Evolutionary conservation across 2,329 filamentous ascomycete genomes (phyloP).

Genomic region (Rutstroemia sp.): DNA sequence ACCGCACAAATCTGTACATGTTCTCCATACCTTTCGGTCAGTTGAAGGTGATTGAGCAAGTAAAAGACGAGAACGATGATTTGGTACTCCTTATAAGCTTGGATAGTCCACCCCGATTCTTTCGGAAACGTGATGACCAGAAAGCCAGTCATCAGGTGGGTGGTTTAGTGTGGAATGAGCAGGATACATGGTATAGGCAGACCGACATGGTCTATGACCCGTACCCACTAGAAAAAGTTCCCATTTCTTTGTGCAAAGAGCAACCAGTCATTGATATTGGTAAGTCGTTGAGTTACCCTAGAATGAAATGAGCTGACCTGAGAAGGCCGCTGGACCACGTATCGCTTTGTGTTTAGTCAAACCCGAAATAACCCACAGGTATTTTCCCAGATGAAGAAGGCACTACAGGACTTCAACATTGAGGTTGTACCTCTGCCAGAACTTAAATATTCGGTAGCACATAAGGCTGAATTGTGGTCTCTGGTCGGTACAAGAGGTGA

Average conservation of each 20-base stretch:
- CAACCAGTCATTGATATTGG: slow-evolving; percentile 51
- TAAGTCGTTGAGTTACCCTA: slow-evolving; percentile 6
- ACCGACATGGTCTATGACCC: slow-evolving; percentile 50
- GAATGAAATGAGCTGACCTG: background rate
- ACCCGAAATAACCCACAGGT: slow-evolving; percentile 18
- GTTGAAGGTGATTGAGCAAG: slow-evolving; percentile 38
- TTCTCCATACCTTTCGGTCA: slow-evolving; percentile 34
- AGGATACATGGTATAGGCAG: slow-evolving; percentile 54
- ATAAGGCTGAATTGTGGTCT: slow-evolving; percentile 35
- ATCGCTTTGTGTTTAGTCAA: slow-evolving; percentile 42
- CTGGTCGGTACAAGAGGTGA: slow-evolving; percentile 18
- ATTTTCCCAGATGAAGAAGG: slow-evolving; percentile 18
- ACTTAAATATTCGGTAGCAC: slow-evolving; percentile 36
- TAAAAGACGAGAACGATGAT: slow-evolving; percentile 27
- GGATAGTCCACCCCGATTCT: slow-evolving; percentile 36
- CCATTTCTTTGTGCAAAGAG: slow-evolving; percentile 40
- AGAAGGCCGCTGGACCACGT: slow-evolving; percentile 55
- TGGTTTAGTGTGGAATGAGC: slow-evolving; percentile 44
- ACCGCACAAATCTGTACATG: slow-evolving; percentile 27
- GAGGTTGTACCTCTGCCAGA: slow-evolving; percentile 35
- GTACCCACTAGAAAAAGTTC: slow-evolving; percentile 28
- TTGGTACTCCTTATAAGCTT: slow-evolving; percentile 42
- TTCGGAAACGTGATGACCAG: slow-evolving; percentile 27
- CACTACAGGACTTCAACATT: slow-evolving; percentile 68
- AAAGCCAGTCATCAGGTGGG: slow-evolving; percentile 35